Conservation (phyloP, 768 basidiomycete genomes). For the Boletellus sp. region DNA sequence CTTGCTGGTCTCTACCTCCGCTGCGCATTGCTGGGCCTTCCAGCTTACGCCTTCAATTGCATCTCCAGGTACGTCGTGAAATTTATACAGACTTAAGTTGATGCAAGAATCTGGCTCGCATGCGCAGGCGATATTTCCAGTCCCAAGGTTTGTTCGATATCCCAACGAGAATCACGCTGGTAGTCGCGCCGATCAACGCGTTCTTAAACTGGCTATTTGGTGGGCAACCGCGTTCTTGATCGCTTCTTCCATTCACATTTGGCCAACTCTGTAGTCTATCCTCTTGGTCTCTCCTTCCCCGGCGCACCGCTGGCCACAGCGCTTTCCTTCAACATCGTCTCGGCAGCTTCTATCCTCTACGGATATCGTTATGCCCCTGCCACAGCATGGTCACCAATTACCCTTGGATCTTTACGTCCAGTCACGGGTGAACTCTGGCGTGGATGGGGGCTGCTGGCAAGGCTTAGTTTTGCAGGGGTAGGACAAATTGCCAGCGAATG, state of each 20-base stretch:
- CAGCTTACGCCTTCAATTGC: constrained; percentile 61
- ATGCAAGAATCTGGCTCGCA: background rate
- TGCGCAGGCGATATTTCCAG: constrained; percentile 53
- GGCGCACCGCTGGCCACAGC: constrained; percentile 92
- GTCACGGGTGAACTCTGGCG: constrained; percentile 61
- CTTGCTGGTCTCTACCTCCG: constrained; percentile 75
- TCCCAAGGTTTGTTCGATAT: constrained; percentile 83
- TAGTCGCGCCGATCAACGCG: constrained; percentile 84
- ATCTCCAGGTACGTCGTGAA: constrained; percentile 43
- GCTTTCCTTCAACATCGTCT: constrained; percentile 84
- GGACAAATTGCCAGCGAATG: constrained; percentile 85
- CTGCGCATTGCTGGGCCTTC: constrained; percentile 74
- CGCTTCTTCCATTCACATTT: constrained; percentile 1
- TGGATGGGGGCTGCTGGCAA: constrained; percentile 62
- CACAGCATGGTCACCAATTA: constrained; percentile 69
- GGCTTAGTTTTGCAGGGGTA: constrained; percentile 79
- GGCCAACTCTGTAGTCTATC: constrained; percentile 26
- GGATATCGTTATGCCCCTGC: constrained; percentile 57
- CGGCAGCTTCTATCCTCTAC: constrained; percentile 57
- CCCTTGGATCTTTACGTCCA: constrained; percentile 36
- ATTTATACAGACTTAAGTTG: background rate
- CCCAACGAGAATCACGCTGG: constrained; percentile 77
- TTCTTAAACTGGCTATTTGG: constrained; percentile 83
- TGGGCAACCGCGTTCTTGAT: constrained; percentile 26
- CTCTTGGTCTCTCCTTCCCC: constrained; percentile 80